Evolutionary conservation across 305 asterid genomes (phyloP), one percentile per base, ranked within the genome.

Genomic region (Fraxinus xanthoxyloides): DNA sequence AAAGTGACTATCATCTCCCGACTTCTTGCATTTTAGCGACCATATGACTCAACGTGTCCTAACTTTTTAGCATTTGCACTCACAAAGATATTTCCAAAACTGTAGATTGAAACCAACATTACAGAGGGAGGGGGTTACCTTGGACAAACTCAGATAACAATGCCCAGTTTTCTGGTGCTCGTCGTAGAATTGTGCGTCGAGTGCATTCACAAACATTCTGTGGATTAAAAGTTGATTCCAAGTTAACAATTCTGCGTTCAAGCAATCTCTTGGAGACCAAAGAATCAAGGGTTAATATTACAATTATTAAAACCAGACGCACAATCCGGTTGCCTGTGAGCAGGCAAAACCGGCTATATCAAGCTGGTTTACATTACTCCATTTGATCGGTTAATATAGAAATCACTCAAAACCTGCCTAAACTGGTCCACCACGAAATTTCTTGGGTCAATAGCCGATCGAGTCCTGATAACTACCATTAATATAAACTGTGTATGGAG

Each of bases 181-280:
- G 8, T 95, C 95, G 3, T 88, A 89, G 80, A 90, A 90, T 78
- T 87, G 89, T 70, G 93, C 87, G 79, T 94, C 98, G 21, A 97
- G 92, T 54, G 97, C 92, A 77, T 95, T 97, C 85, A 95, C 98
- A 86, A 95, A 93, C 94, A 97, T 93, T 87, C 99, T 97, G 82
- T 80, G 78, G 76, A 79, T 75, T 28, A 26, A 75, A 80, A 61
- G 77, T 51, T 56, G 19, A 73, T 79, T 31, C 61, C 59, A 19
- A 5, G 23, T 72, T 81, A 77, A 70, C 46, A 26, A 31, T n/a
- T 65, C 56, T 19, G 23, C 79, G 51, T 24, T 7, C 35, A 23
- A 13, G 61, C 48, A 13, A 75, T 24, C 6, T 40, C 3, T 7
- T 77, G 8, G 4, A n/a, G 17, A 75, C 69, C 78, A 75, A 65